Evolutionary conservation across 768 basidiomycete genomes (phyloP).

Genomic region (Agrocybe chaxingu): DNA sequence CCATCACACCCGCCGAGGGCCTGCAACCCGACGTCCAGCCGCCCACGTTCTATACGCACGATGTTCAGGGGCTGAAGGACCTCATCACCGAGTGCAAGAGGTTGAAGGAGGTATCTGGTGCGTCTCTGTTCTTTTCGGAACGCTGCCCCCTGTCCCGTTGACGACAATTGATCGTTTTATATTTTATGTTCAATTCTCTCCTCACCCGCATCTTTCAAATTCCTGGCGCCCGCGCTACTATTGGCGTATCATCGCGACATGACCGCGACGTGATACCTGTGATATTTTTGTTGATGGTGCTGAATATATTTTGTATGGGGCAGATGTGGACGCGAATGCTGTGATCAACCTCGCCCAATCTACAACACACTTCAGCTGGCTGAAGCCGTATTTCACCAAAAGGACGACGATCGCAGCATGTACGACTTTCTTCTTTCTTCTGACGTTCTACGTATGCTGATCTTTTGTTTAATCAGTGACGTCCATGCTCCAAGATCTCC

Average conservation of each 20-base stretch:
- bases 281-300: neutral
- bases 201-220: no score
- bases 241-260: no score
- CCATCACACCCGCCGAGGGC: constrained; percentile 43
- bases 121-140: constrained; percentile 6
- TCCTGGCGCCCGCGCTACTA: no score
- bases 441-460: neutral
- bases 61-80: constrained; percentile 42
- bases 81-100: constrained; percentile 57
- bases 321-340: constrained; percentile 20
- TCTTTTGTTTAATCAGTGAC: constrained; percentile 29
- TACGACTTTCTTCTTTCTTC: constrained; percentile 14
- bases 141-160: neutral
- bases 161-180: neutral
- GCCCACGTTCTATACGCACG: constrained; percentile 42
- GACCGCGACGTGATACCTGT: neutral
- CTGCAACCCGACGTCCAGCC: constrained; percentile 23
- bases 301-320: no score
- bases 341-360: constrained; percentile 24
- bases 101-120: constrained; percentile 50
- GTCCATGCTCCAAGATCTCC: constrained; percentile 51
- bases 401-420: constrained; percentile 24
- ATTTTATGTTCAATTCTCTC: no score
- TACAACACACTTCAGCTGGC: constrained; percentile 41
- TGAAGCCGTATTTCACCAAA: constrained; percentile 38